A percentile compares a stretch with the other conserved stretches of the same genome.
Evolutionary conservation across 75 land plant species (phyloP).

Genomic region (Sequoia sempervirens): DNA sequence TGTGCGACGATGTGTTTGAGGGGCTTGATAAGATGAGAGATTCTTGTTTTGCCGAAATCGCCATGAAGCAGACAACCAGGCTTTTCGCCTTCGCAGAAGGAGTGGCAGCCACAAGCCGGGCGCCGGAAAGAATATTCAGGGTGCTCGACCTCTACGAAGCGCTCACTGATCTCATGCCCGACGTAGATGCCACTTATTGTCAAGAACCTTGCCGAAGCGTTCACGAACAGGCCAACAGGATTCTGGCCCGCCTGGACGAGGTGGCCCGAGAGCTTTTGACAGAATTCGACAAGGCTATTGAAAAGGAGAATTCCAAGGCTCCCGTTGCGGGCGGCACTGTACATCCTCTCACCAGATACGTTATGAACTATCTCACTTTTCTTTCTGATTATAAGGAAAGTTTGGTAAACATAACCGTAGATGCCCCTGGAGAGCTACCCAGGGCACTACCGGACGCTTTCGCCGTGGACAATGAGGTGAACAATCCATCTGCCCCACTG

Average conservation of each 20-base stretch:
- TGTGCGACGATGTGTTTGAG: slow-evolving; percentile 63
- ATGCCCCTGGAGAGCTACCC: slow-evolving; percentile 11
- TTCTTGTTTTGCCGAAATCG: slow-evolving; percentile 54
- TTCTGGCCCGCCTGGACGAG: slow-evolving; percentile 18
- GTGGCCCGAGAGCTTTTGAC: slow-evolving; percentile 9
- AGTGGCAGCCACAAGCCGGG: slow-evolving; percentile 36
- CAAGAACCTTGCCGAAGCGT: slow-evolving; percentile 31
- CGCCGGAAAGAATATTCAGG: slow-evolving; percentile 52
- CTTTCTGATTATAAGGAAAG: slow-evolving; percentile 46
- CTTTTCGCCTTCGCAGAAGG: slow-evolving; percentile 48
- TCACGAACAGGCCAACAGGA: slow-evolving; percentile 6
- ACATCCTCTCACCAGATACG: slow-evolving; percentile 27
- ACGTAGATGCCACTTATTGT: slow-evolving; percentile 43
- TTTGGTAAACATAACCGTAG: slow-evolving; percentile 33
- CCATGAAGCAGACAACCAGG: slow-evolving; percentile 33
- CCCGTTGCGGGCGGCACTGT: slow-evolving; percentile 20
- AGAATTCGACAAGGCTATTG: slow-evolving; percentile 25
- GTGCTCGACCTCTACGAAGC: slow-evolving; percentile 60
- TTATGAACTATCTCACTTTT: slow-evolving; percentile 30
- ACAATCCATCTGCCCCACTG: slow-evolving; percentile 10
- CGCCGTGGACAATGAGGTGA: background rate
- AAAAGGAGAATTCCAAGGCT: slow-evolving; percentile 16
- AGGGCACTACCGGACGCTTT: slow-evolving; percentile 14
- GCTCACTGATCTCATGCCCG: slow-evolving; percentile 38
- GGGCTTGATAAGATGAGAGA: slow-evolving; percentile 24